Conservation (phyloP, 2,329 filamentous ascomycete genomes). For the Diaporthe vaccinii region DNA sequence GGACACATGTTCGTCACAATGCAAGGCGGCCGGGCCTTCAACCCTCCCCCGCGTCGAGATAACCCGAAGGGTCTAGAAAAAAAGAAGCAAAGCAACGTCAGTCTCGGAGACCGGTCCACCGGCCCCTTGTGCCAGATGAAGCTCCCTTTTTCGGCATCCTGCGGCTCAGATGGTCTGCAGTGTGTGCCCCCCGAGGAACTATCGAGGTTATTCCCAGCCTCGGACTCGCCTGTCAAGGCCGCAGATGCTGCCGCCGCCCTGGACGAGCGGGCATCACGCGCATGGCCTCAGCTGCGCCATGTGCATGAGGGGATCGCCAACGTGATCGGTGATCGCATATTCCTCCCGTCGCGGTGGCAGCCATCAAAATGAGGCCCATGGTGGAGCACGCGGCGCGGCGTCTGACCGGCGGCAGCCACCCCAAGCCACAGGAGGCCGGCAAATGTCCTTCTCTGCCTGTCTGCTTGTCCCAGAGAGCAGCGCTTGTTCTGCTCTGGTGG, state of each 20-base stretch:
- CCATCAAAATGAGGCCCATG: constrained; percentile 12
- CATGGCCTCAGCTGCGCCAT: constrained; percentile 30
- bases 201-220: neutral
- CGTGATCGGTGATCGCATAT: constrained; percentile 32
- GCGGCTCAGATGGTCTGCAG: neutral
- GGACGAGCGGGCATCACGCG: neutral
- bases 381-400: constrained; percentile 3
- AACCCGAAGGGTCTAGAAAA: neutral
- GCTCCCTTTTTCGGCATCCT: constrained; percentile 3
- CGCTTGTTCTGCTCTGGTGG: neutral
- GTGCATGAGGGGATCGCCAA: constrained; percentile 33
- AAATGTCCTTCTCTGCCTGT: neutral
- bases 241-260: constrained; percentile 3
- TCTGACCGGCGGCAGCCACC: constrained; percentile 36
- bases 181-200: neutral
- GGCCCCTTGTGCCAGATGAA: constrained; percentile 25
- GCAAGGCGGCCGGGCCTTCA: neutral
- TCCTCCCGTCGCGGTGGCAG: constrained; percentile 27
- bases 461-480: neutral
- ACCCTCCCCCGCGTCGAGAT: constrained; percentile 15
- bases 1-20: neutral
- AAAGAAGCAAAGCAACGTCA: neutral
- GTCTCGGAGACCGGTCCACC: constrained; percentile 22
- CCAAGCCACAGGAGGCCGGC: constrained; percentile 11
- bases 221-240: constrained; percentile 24